Evolutionary conservation across 2,329 filamentous ascomycete genomes (phyloP).

Genomic region (Colletotrichum spinosum): DNA sequence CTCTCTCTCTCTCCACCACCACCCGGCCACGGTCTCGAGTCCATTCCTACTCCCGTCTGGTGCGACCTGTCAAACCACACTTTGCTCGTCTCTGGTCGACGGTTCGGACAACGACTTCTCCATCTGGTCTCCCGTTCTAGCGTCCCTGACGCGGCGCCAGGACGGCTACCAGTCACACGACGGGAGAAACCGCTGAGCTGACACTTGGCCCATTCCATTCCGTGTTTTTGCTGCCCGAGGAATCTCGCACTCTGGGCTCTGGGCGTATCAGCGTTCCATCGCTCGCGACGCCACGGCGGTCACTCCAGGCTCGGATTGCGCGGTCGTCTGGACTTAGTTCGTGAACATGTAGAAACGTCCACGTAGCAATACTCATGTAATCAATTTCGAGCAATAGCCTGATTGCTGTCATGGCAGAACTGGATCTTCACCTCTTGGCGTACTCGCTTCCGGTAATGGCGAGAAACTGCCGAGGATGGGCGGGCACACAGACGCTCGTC

Average conservation of each 20-base stretch:
- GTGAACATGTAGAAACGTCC: too few species aligned
- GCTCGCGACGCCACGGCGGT: slow-evolving; percentile 2
- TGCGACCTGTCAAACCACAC: slow-evolving; percentile 19
- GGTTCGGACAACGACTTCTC: slow-evolving; percentile 7
- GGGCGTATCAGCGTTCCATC: slow-evolving; percentile 8
- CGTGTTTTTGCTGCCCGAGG: too few species aligned
- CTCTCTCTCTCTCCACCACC: not conserved
- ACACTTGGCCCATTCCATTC: not conserved
- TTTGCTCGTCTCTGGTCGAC: slow-evolving; percentile 16
- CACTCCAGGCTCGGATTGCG: slow-evolving; percentile 5
- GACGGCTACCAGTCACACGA: not conserved
- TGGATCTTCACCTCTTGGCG: too few species aligned
- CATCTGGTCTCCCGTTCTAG: not conserved
- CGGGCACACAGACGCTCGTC: slow-evolving; percentile 8
- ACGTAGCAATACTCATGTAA: too few species aligned
- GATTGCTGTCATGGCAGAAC: too few species aligned
- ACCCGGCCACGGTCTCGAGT: not conserved
- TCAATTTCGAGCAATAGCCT: too few species aligned
- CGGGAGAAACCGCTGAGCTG: too few species aligned
- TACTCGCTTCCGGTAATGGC: too few species aligned
- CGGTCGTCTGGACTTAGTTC: not conserved
- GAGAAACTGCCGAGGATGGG: not conserved
- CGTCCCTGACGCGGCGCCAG: too few species aligned
- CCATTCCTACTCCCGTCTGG: not conserved
- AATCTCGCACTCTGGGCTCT: slow-evolving; percentile 24